These are phyloP conservation scores for Ophiostoma australiae DNA, from an alignment of 2,329 filamentous ascomycete genomes.

Conservation along the genomic window DNA sequence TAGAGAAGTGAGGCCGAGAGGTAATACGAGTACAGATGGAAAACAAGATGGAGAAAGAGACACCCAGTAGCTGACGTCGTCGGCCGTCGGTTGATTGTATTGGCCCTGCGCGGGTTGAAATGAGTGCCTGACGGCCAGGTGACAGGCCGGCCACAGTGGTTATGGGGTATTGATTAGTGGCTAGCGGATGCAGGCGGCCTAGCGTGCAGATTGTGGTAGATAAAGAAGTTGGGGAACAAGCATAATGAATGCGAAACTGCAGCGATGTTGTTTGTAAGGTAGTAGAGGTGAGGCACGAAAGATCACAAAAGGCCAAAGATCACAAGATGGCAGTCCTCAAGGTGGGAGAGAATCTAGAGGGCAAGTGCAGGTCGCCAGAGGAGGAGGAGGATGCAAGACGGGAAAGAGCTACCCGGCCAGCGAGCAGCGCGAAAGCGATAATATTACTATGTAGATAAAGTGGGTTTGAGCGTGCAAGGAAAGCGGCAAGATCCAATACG, in stretches of 20 bases:
- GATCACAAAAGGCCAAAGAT: not conserved
- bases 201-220: not conserved
- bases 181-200: not conserved
- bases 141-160: not conserved
- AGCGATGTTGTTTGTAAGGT: not conserved
- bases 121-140: not conserved
- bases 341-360: not conserved
- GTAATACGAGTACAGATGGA: not conserved
- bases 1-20: not conserved
- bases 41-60: not conserved
- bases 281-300: not conserved
- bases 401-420: not conserved
- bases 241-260: not conserved
- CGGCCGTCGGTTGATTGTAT: not conserved
- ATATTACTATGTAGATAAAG: not conserved
- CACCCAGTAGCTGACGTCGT: not conserved
- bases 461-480: not conserved
- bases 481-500: conserved; percentile 7
- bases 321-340: not conserved
- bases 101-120: not conserved
- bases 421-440: not conserved
- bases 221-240: not conserved
- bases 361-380: not conserved
- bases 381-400: not conserved
- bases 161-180: not conserved